Evolutionary conservation across 2,329 filamentous ascomycete species (phyloP).

Genomic region (Leptographium lundbergii): DNA sequence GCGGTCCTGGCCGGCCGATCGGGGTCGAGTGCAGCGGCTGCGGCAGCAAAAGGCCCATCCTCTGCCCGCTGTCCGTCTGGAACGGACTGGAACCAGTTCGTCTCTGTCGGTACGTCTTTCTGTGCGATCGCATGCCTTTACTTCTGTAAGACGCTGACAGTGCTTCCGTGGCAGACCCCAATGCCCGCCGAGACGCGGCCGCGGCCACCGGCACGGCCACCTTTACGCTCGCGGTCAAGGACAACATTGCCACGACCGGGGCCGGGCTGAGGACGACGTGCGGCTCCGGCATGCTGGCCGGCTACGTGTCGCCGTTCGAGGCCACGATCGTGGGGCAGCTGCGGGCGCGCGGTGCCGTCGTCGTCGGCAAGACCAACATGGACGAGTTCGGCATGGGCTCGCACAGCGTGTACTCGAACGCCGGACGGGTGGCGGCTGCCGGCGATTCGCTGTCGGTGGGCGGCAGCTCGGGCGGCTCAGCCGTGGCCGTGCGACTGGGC

Average conservation of each 20-base stretch:
- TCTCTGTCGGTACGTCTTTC: conserved; percentile 2
- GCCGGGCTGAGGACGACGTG: conserved; percentile 57
- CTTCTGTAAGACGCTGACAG: neutral
- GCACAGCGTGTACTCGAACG: conserved; percentile 18
- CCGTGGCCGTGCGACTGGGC: conserved; percentile 61
- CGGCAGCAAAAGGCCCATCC: neutral
- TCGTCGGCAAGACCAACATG: conserved; percentile 76
- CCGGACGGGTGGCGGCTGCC: conserved; percentile 15
- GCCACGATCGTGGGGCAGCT: conserved; percentile 66
- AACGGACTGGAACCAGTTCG: conserved; percentile 13
- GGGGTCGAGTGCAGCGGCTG: neutral
- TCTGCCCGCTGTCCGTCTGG: neutral
- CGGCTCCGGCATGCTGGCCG: conserved; percentile 57
- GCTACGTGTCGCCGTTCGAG: conserved; percentile 62
- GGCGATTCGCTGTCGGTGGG: conserved; percentile 49
- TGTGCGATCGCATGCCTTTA: neutral
- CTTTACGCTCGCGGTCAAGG: conserved; percentile 51
- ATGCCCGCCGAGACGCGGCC: neutral
- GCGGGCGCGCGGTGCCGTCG: conserved; percentile 42
- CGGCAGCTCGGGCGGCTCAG: conserved; percentile 89
- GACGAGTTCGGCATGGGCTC: conserved; percentile 46
- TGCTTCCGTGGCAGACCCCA: neutral
- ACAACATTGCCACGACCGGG: conserved; percentile 55
- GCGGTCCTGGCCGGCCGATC: neutral
- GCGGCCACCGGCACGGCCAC: neutral